Conservation (phyloP, 208 protist species). For the Angomonas desouzai region DNA sequence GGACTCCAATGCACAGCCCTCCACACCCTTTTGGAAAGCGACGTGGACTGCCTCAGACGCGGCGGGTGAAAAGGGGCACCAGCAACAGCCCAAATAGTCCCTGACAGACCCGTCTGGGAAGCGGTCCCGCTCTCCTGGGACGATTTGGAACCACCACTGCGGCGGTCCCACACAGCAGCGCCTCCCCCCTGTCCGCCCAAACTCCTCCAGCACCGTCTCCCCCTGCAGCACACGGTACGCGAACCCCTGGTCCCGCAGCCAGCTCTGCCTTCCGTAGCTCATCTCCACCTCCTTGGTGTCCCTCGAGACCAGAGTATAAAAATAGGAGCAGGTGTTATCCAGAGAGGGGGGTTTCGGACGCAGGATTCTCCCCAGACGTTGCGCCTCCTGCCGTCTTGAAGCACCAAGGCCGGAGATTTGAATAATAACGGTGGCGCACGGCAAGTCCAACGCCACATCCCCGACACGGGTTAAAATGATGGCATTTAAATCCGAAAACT, state of each 20-base stretch:
- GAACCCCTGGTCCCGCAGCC: slow-evolving; percentile 96
- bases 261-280: slow-evolving; percentile 96
- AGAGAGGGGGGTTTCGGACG: slow-evolving; percentile 90
- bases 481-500: slow-evolving; percentile 84
- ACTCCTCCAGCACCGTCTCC: slow-evolving; percentile 47
- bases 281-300: slow-evolving; percentile 97
- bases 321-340: slow-evolving; percentile 96
- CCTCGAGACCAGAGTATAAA: slow-evolving; percentile 98
- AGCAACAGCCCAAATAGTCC: slow-evolving; percentile 26
- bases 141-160: slow-evolving; percentile 78
- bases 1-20: slow-evolving; percentile 41
- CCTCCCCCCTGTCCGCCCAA: slow-evolving; percentile 37
- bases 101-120: slow-evolving; percentile 7
- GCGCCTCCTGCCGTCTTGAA: slow-evolving; percentile 95
- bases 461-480: slow-evolving; percentile 98
- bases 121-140: background rate
- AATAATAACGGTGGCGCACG: slow-evolving; percentile 99
- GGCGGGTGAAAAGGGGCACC: slow-evolving; percentile 51
- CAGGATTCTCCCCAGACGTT: slow-evolving; percentile 97
- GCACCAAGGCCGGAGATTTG: slow-evolving; percentile 97
- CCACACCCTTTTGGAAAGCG: slow-evolving; percentile 46
- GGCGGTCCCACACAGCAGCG: slow-evolving; percentile 76
- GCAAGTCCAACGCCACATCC: slow-evolving; percentile 98
- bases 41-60: slow-evolving; percentile 48
- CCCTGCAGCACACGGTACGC: slow-evolving; percentile 80